Evolutionary conservation across 805 yeast species (phyloP).

Genomic region (Maudiozyma saulgeensis): DNA sequence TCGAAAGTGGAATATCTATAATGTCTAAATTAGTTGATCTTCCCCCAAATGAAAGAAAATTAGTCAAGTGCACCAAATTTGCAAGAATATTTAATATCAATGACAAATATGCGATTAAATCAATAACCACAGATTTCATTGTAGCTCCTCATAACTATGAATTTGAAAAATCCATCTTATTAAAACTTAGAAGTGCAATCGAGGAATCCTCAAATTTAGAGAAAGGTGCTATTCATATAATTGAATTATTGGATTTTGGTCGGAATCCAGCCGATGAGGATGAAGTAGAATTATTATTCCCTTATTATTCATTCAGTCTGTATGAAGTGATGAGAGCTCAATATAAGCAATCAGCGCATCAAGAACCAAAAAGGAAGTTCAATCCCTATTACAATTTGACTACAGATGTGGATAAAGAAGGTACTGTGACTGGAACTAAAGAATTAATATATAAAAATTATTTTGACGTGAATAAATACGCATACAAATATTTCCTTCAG

Average conservation of each 20-base stretch:
- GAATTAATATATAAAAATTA: conserved; percentile 10
- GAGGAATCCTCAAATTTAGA: not conserved
- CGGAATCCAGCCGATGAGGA: conserved; percentile 5
- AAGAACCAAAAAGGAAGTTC: not conserved
- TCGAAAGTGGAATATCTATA: too few species aligned
- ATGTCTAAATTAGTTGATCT: conserved; percentile 1
- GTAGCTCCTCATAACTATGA: conserved; percentile 25
- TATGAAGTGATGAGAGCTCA: conserved; percentile 14
- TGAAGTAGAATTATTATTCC: conserved; percentile 14
- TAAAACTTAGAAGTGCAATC: conserved; percentile 5
- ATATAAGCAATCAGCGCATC: conserved; percentile 6
- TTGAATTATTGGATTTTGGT: conserved; percentile 11
- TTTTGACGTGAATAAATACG: conserved; percentile 12
- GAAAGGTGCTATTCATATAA: conserved; percentile 4
- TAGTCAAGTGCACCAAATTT: conserved; percentile 18
- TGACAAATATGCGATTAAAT: conserved; percentile 14
- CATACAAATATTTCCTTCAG: conserved; percentile 51
- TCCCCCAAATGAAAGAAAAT: conserved; percentile 1
- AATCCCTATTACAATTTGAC: conserved; percentile 17
- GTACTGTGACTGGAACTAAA: not conserved
- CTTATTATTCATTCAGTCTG: conserved; percentile 11
- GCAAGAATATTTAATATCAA: conserved; percentile 14
- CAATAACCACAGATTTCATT: conserved; percentile 16
- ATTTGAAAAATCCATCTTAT: conserved; percentile 17
- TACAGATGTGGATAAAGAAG: not conserved